phyloP scores from a whole-genome alignment of 2,329 filamentous ascomycete genomes.

The Basipetospora chlamydospora region DNA sequence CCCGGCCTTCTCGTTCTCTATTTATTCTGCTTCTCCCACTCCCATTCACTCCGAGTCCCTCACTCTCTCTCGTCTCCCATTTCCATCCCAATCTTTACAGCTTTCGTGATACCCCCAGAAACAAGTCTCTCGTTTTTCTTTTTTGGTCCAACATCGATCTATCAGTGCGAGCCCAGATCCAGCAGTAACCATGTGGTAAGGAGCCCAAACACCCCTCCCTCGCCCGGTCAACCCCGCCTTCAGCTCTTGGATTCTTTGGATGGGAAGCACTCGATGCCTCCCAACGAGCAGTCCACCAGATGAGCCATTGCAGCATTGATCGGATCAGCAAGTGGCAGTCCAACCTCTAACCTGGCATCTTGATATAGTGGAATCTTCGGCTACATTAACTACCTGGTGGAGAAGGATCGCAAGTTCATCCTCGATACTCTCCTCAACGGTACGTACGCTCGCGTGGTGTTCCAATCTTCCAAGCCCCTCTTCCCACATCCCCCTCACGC shows the following conservation, averaged over 20 bases:
- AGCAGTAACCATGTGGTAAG: conserved; percentile 11
- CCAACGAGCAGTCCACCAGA: too few species aligned
- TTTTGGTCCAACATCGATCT: conserved; percentile 3
- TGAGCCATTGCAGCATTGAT: too few species aligned
- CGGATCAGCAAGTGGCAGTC: neutral
- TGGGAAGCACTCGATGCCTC: neutral
- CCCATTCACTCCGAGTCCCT: neutral
- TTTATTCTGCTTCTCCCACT: neutral
- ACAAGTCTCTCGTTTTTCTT: conserved; percentile 5
- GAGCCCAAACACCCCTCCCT: neutral
- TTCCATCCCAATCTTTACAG: neutral
- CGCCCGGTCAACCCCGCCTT: neutral
- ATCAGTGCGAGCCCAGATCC: conserved; percentile 1
- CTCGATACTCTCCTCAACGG: conserved; percentile 93
- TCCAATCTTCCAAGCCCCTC: conserved; percentile 12
- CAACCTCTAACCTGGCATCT: conserved; percentile 9
- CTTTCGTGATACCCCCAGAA: conserved; percentile 1
- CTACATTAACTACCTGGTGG: conserved; percentile 98
- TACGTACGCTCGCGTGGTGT: too few species aligned
- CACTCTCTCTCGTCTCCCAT: neutral
- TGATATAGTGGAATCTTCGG: conserved; percentile 74
- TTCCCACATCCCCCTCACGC: conserved; percentile 3
- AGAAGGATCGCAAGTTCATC: conserved; percentile 96
- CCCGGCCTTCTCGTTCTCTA: conserved; percentile 5
- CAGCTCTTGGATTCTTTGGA: neutral